Conservation (phyloP, 352 stramenopile genomes). For the Phytophthora ramorum region DNA sequence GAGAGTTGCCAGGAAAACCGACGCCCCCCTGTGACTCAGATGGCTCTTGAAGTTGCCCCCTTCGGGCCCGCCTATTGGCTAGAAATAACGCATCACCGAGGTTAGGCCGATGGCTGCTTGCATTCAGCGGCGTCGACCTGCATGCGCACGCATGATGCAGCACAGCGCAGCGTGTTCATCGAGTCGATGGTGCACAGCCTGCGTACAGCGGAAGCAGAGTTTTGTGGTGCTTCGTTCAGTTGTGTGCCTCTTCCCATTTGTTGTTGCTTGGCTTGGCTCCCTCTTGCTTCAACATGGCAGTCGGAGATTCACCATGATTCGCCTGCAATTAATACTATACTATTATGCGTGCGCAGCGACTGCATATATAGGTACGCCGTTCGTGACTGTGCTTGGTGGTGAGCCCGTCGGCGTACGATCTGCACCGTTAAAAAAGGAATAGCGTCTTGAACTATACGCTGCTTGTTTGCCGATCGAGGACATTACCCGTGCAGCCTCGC, state of each 20-base stretch:
- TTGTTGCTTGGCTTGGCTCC: background rate
- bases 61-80: slow-evolving; percentile 43
- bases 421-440: no score
- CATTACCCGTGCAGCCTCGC: no score
- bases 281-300: background rate
- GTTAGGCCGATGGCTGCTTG: background rate
- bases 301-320: background rate
- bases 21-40: slow-evolving; percentile 27
- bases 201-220: background rate
- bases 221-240: background rate
- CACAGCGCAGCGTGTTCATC: background rate
- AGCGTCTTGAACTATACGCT: no score
- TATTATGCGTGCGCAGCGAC: no score
- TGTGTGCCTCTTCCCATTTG: background rate
- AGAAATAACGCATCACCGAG: slow-evolving; percentile 29
- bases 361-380: no score
- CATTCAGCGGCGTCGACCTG: slow-evolving; percentile 11
- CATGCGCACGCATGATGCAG: slow-evolving; percentile 15
- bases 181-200: no score
- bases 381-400: no score
- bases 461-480: no score
- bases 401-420: no score
- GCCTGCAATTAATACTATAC: no score
- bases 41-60: slow-evolving; percentile 38
- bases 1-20: slow-evolving; percentile 22